Conservation (phyloP, 495 filamentous ascomycete genomes). For the Podospora anserina region DNA sequence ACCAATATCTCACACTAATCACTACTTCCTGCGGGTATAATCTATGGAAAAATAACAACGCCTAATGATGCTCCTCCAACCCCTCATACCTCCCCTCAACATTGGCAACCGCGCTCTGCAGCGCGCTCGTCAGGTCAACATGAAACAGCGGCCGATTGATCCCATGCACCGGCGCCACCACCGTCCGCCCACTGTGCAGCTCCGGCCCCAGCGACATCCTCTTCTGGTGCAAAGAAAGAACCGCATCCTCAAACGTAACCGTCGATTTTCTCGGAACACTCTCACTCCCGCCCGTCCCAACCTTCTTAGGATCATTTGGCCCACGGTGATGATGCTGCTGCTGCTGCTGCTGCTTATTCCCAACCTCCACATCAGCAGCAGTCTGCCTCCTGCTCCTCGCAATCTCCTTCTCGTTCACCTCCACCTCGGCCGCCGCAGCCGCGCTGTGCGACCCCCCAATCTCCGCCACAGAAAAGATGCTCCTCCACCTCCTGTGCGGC, state of each 20-base stretch:
- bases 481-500: slow-evolving; percentile 72
- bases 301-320: slow-evolving; percentile 1
- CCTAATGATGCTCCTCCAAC: background rate
- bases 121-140: slow-evolving; percentile 84
- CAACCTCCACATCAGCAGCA: slow-evolving; percentile 16
- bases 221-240: background rate
- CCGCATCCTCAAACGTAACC: background rate
- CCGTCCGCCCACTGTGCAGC: slow-evolving; percentile 32
- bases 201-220: slow-evolving; percentile 6
- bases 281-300: background rate
- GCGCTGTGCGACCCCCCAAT: slow-evolving; percentile 70
- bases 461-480: slow-evolving; percentile 94
- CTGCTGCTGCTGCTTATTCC: background rate
- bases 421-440: slow-evolving; percentile 52
- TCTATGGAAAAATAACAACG: too few relatives aligned
- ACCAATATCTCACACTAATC: too few relatives aligned
- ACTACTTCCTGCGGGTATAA: too few relatives aligned
- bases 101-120: slow-evolving; percentile 85
- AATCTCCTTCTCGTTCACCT: slow-evolving; percentile 58
- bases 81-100: slow-evolving; percentile 51
- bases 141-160: slow-evolving; percentile 92
- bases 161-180: slow-evolving; percentile 64
- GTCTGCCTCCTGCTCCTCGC: slow-evolving; percentile 1
- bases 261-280: background rate
- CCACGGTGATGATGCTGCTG: background rate